Base-by-base conservation (phyloP, 345 rosid species). In the Limnanthes douglasii region DNA sequence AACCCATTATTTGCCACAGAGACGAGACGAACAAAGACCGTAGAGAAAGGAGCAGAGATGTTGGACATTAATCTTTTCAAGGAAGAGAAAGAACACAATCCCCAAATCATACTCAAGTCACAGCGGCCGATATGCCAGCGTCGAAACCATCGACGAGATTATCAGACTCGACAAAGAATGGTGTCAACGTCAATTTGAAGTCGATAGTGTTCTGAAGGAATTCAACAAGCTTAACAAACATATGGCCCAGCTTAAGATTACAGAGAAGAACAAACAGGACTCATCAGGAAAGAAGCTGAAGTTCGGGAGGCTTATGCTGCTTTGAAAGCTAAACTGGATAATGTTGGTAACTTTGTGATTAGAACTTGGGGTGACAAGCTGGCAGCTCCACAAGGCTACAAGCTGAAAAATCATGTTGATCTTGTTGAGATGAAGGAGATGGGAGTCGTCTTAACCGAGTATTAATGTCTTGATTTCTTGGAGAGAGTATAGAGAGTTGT, bases 371-470 rank as follows among this genome's bases (percentile, higher is more conserved):
- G 92, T 21, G 72, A 68, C 48, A 76, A 46, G 48, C 67, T 73
- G 8, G 3, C 50, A 33, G 71, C 69, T 56, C 45, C 68, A 3
- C 40, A 34, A 41, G 58, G 50, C 26, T 28, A 35, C 5, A 79
- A 69, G 54, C 33, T 83, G 35, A 73, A 61, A 66, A 83, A 73
- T 55, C 97, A 88, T 58, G 95, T 88, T 11, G 95, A 88, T 39
- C 97, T 88, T 10, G 83, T 88, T 41, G 95, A 88, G 54, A 78
- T 73, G 76, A 77, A 65, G 97, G 90, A 32, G 78, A 64, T 45
- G 97, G 97, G 1, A 69, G 79, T 5, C 68, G 80, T 9, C 90
- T 88, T 33, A 83, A 88, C 62, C 97, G 69, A 59, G 97, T 95
- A 21, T 59, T 88, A 64, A 83, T 88, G 76, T 25, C 65, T 88